Evolutionary conservation across 331 rosid species (phyloP), one percentile per base, ranked within the genome.

Genomic region (Quercus lobata): DNA sequence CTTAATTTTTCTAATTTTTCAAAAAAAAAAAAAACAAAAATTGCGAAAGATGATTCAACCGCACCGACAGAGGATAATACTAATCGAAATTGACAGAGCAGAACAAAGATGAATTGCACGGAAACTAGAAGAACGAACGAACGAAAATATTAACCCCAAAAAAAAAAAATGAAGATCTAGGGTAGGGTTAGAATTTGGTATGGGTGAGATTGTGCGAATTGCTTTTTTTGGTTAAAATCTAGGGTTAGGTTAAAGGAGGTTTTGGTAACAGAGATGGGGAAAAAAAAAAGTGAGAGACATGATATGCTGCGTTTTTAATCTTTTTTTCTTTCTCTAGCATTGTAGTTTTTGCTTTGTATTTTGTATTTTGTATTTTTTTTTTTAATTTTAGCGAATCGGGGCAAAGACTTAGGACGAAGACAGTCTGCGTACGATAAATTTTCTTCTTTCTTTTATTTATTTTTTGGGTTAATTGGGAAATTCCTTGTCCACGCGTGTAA

Each of bases 161-260:
- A 70, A 55, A 7, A 14, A 11, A 11, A 41, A 61, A 56, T 27
- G 69, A 75, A 86, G 86, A 80, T 81, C 82, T 82, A 76, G 58
- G 80, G 82, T 17, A 22, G n/a, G 14, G 30, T 41, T 41, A 41
- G 49, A 41, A 41, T 41, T 41, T 41, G 49, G 49, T 41, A 41
- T 9, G 49, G 49, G 3, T 41, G 49, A 41, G 55, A 49, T 11
- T 49, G 16, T 49, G 17, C 0, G 55, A 74, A 58, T 41, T 41
- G 30, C 74, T 29, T 29, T 29, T 69, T 62, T 61, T 25, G 71
- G 16, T 27, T 77, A 55, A 80, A 83, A 61, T 61, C 72, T 69
- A 78, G 86, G 83, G 84, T 83, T 86, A 83, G 87, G 87, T 72
- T 78, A 78, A 68, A 72, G 46, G 10, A 17, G 17, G 72, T n/a